These are phyloP conservation scores for Vitis riparia DNA, from an alignment of 164 flowering plant genomes.

Conservation along the genomic window DNA sequence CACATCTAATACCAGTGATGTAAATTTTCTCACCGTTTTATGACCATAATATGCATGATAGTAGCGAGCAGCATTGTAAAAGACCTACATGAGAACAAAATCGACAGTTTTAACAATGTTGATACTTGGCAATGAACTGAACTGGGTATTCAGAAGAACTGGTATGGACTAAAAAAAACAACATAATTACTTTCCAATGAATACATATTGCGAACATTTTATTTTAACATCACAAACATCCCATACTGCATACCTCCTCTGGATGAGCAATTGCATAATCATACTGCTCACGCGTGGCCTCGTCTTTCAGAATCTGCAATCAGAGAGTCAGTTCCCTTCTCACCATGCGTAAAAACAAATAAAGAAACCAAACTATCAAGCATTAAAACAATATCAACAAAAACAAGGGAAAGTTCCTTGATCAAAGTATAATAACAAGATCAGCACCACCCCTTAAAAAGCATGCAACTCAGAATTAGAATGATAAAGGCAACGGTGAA, in stretches of 20 bases:
- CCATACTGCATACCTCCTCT: slow-evolving; percentile 61
- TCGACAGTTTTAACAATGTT: neutral
- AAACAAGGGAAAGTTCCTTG: neutral
- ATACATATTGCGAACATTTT: neutral
- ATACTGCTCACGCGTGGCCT: slow-evolving; percentile 85
- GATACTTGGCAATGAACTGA: too few species aligned
- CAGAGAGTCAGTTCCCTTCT: neutral
- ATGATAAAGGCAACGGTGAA: too few species aligned
- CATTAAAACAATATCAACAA: neutral
- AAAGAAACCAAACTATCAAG: neutral
- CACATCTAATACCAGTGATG: neutral
- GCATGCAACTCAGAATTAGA: too few species aligned
- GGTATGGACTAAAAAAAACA: neutral
- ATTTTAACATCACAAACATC: too few species aligned
- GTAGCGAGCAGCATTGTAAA: slow-evolving; percentile 89
- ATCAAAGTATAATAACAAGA: neutral
- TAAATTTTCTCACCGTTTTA: slow-evolving; percentile 75
- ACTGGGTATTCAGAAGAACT: neutral
- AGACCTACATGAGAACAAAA: slow-evolving; percentile 52
- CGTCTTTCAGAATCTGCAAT: slow-evolving; percentile 90
- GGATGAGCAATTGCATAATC: slow-evolving; percentile 98
- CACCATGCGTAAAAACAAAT: neutral
- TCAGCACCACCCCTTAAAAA: neutral
- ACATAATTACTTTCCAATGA: neutral
- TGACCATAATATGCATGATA: slow-evolving; percentile 93